phyloP scores from a whole-genome alignment of 495 filamentous ascomycete species.

The Neurospora sp. region DNA sequence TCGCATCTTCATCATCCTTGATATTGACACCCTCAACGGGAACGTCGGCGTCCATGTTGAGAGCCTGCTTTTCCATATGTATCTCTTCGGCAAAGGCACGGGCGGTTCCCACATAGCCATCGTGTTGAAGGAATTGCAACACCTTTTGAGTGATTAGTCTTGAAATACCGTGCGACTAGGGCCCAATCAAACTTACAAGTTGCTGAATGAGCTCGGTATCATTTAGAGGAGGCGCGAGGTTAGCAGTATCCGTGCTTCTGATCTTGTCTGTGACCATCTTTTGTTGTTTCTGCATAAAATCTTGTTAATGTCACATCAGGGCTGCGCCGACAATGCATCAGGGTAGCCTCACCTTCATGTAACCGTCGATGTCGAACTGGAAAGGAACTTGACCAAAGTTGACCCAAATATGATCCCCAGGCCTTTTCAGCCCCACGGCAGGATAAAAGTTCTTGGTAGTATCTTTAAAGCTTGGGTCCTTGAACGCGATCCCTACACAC shows the following conservation, averaged over 20 bases:
- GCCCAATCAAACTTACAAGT: conserved; percentile 30
- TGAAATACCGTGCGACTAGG: background rate
- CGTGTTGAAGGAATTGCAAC: conserved; percentile 84
- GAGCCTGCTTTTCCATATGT: conserved; percentile 53
- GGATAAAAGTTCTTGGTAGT: conserved; percentile 59
- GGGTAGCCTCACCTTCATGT: conserved; percentile 54
- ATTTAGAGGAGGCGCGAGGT: conserved; percentile 55
- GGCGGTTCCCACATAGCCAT: conserved; percentile 94
- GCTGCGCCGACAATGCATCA: background rate
- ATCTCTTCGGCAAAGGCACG: conserved; percentile 82
- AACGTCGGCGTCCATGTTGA: conserved; percentile 45
- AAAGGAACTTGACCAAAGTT: conserved; percentile 93
- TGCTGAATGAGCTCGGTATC: conserved; percentile 75
- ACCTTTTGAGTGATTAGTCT: conserved; percentile 38
- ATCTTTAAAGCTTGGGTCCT: conserved; percentile 62
- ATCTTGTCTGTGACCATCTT: conserved; percentile 40
- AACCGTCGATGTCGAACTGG: conserved; percentile 82
- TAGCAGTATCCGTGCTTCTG: conserved; percentile 26
- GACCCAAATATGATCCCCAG: conserved; percentile 67
- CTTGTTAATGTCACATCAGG: background rate
- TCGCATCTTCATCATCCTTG: conserved; percentile 66
- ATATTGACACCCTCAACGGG: conserved; percentile 55
- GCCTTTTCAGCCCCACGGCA: conserved; percentile 87
- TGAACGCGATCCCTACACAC: conserved; percentile 65
- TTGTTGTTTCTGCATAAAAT: conserved; percentile 48